These are phyloP conservation scores for Zoysia japonica DNA, from an alignment of 176 grass and related monocot species.

Conservation along the genomic window DNA sequence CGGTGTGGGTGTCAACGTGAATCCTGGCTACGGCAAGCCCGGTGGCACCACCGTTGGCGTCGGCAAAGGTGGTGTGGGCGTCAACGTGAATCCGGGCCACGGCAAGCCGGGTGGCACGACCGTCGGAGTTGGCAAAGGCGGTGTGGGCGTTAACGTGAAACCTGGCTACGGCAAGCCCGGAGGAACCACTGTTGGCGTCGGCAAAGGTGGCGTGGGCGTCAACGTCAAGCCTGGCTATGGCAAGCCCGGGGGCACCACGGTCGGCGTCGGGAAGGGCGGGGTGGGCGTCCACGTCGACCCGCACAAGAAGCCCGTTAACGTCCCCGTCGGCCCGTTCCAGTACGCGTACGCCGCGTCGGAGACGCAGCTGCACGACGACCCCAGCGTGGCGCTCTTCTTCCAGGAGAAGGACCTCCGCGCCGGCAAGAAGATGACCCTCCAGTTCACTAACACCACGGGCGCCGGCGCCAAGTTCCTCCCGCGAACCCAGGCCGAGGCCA, in stretches of 20 bases:
- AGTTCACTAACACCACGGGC: constrained; percentile 43
- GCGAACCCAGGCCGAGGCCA: constrained; percentile 50
- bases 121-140: constrained; percentile 39
- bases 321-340: neutral
- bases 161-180: constrained; percentile 32
- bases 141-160: constrained; percentile 45
- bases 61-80: constrained; percentile 42
- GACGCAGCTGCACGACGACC: constrained; percentile 70
- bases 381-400: constrained; percentile 67
- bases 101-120: constrained; percentile 55
- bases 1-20: constrained; percentile 37
- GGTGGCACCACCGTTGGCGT: constrained; percentile 48
- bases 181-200: constrained; percentile 33
- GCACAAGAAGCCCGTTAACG: constrained; percentile 26
- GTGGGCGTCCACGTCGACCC: constrained; percentile 55
- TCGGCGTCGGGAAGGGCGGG: constrained; percentile 43
- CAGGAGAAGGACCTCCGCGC: constrained; percentile 61
- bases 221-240: constrained; percentile 43
- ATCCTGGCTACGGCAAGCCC: constrained; percentile 37
- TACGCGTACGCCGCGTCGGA: constrained; percentile 65
- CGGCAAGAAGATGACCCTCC: constrained; percentile 56
- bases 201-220: constrained; percentile 33
- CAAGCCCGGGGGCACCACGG: constrained; percentile 49
- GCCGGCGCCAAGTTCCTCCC: constrained; percentile 52
- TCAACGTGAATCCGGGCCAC: constrained; percentile 44